These are phyloP conservation scores for Mycena pura DNA, from an alignment of 768 basidiomycete species.

Conservation along the genomic window DNA sequence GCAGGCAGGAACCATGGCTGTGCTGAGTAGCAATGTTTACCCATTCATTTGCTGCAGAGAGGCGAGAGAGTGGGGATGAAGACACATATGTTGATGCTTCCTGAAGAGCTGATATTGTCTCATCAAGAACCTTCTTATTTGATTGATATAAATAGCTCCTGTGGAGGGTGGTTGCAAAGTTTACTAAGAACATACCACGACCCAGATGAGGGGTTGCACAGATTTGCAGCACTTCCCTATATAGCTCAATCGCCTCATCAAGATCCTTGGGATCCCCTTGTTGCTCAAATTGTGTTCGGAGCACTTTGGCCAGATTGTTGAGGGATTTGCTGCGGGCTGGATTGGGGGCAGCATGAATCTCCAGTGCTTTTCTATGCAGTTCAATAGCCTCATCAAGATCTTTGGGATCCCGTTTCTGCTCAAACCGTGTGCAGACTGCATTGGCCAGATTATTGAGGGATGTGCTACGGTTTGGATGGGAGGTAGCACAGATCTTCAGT, in stretches of 20 bases:
- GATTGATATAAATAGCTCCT: neutral
- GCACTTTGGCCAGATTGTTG: too few relatives aligned
- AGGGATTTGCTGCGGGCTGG: too few relatives aligned
- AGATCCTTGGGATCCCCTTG: too few relatives aligned
- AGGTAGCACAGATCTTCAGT: too few relatives aligned
- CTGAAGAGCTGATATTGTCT: neutral
- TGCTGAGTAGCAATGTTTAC: neutral
- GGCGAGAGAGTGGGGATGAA: neutral
- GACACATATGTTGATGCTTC: neutral
- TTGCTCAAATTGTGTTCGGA: too few relatives aligned
- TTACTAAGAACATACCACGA: neutral
- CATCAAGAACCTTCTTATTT: neutral
- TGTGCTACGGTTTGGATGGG: too few relatives aligned
- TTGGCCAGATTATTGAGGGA: too few relatives aligned
- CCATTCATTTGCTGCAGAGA: neutral
- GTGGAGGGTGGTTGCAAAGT: neutral
- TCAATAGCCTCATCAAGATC: too few relatives aligned
- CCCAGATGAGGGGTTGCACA: slow-evolving; percentile 1
- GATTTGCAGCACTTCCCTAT: neutral
- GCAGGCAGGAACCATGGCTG: neutral
- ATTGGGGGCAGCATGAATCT: too few relatives aligned
- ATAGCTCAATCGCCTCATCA: slow-evolving; percentile 7
- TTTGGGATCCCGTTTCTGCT: too few relatives aligned
- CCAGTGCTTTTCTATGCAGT: too few relatives aligned
- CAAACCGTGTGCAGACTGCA: too few relatives aligned